Base-by-base conservation (phyloP, 169 alveolate genomes). In the Hammondia hammondi region DNA sequence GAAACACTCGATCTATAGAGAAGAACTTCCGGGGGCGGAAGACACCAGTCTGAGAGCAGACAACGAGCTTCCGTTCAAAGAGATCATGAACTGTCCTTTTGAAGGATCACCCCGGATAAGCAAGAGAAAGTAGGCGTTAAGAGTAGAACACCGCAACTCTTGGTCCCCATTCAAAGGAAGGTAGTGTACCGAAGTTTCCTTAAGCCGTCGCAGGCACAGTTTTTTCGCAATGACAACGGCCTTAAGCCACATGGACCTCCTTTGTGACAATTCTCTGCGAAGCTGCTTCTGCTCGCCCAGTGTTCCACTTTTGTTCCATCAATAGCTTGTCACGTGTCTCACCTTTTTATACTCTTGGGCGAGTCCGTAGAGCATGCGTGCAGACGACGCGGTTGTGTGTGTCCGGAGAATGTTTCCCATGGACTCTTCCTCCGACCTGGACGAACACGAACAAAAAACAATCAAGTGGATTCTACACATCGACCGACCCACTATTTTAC, bases 381-480 rank as follows among this genome's bases (percentile, higher is more conserved):
- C 99, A 3, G 99, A 98, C 92, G 98, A 99, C 2, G 99, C 99
- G n/a, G 99, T 99, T 5, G 99, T 99, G 96, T 99, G 99, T 4
- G 99, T 99, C 96, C 99, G 96, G 94, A 99, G 97, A 43, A 71
- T 96, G 93, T 96, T 98, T 96, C 61, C 97, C 94, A 82, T 92
- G 32, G 97, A 96, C 77, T 96, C 98, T 32, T 94, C 95, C 91
- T 84, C 45, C 21, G 95, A 93, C 95, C 95, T 95, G 92, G 24
- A 27, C 19, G 4, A n/a, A 73, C 48, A 43, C 39, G 61, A 52
- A 14, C 61, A 52, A 52, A 4, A 39, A 14, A 52, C 61, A 52
- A 10, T 14, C 61, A 52, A 52, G 61, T 52, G 61, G 19, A 7
- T 52, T 14, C 61, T 52, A 52, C 61, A 7, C 61, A 52, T 10